Base-by-base conservation (phyloP, 768 basidiomycete species). In the Boletus subcaerulescens region DNA sequence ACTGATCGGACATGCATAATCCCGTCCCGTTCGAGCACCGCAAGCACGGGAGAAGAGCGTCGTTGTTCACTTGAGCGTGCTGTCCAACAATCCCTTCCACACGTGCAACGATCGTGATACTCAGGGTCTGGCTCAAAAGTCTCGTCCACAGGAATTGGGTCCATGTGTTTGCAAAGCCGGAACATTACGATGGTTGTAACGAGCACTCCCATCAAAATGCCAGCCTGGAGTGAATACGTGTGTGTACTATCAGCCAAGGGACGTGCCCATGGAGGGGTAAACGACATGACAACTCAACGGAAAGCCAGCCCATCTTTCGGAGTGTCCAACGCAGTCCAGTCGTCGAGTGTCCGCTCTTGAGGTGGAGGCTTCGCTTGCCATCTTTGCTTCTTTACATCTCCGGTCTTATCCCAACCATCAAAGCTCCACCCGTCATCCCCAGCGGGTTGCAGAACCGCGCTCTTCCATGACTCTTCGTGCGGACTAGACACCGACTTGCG, bases 391-490 rank as follows among this genome's bases (percentile, higher is more conserved):
- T 12, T 56, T 47, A 15, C 31, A 8, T 50, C 41, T 11, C 32
- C 48, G 3, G 14, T 8, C 7, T 39, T 48, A 20, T 54, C 56
- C 83, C 83, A 84, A 15, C 75, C 64, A 48, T 78, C 74, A 52
- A 86, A 86, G 32, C 72, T 74, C 76, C 79, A 82, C 1, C 69
- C 71, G 36, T 79, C 77, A 31, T 71, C 66, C 11, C 63, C 60
- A 0, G 60, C 56, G 3, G 69, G 58, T 31, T 68, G 57, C 31
- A 74, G 52, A 0, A 67, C 65, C 20, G 65, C 60, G 6, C 61
- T 60, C 59, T 83, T 84, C 85, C 85, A 86, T 7, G 65, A 44
- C 51, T 62, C 60, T 47, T 51, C 65, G 33, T 62, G 56, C 1
- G 62, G 53, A 24, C 52, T 56, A 0, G 52, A 44, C 45, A 46